Evolutionary conservation across 106 monocot species (phyloP).

Genomic region (Gastrodia elata): DNA sequence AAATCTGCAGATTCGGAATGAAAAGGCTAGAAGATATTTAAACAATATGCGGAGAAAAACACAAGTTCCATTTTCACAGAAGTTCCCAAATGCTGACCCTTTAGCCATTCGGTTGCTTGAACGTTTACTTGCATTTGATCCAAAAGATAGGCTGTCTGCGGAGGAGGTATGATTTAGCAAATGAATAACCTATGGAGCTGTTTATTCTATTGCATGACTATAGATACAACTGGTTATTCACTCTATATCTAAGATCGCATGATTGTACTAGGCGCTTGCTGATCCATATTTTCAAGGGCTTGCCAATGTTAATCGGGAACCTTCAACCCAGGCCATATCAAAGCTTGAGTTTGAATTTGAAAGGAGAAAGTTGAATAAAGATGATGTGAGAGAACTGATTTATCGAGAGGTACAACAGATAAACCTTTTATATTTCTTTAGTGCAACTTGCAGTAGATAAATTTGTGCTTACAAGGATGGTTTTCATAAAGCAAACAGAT

Average conservation of each 20-base stretch:
- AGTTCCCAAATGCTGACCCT: conserved; percentile 27
- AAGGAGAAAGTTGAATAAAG: conserved; percentile 60
- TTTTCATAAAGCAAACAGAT: conserved; percentile 40
- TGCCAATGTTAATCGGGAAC: conserved; percentile 55
- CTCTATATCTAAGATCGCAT: background rate
- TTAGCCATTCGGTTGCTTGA: conserved; percentile 16
- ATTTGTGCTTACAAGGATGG: conserved; percentile 10
- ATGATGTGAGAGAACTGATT: conserved; percentile 69
- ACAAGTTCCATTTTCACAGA: conserved; percentile 21
- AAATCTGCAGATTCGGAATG: conserved; percentile 23
- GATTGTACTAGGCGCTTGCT: conserved; percentile 33
- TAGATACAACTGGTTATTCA: background rate
- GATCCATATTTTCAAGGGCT: conserved; percentile 62
- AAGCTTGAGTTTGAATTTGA: conserved; percentile 83
- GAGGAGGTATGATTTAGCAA: conserved; percentile 15
- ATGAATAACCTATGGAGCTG: background rate
- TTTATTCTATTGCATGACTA: background rate
- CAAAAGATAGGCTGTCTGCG: conserved; percentile 29
- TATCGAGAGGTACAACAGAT: conserved; percentile 49
- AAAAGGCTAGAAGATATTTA: conserved; percentile 30
- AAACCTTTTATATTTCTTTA: background rate
- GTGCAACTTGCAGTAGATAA: background rate
- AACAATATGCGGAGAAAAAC: conserved; percentile 21
- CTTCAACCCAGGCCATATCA: conserved; percentile 50
- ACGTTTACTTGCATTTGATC: conserved; percentile 29